phyloP scores from a whole-genome alignment of 371 early-diverging fungal genomes.

The Haplosporangium sp. region DNA sequence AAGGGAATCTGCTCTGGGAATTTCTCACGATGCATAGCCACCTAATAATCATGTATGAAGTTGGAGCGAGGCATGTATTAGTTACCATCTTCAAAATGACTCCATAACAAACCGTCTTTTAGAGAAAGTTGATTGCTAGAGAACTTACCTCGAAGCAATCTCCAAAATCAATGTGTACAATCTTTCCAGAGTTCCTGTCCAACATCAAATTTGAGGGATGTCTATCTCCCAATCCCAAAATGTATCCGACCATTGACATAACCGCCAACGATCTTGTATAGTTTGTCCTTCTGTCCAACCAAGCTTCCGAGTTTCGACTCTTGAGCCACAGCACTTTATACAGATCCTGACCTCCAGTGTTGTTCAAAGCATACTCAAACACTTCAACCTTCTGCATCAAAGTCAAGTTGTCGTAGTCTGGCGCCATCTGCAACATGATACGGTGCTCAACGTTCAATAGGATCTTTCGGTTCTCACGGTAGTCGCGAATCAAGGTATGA shows the following conservation, averaged over 20 bases:
- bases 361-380: constrained; percentile 95
- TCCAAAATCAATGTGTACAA: constrained; percentile 99
- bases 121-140: background rate
- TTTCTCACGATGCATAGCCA: constrained; percentile 96
- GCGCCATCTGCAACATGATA: constrained; percentile 95
- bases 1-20: constrained; percentile 99
- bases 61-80: background rate
- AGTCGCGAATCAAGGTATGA: constrained; percentile 91
- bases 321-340: constrained; percentile 97
- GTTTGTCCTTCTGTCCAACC: constrained; percentile 96
- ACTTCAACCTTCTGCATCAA: constrained; percentile 96
- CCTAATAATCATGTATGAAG: constrained; percentile 53
- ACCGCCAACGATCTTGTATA: constrained; percentile 97
- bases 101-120: background rate
- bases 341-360: constrained; percentile 96
- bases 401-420: constrained; percentile 93
- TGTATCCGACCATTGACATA: constrained; percentile 99
- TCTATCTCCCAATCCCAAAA: constrained; percentile 97
- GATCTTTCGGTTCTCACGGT: constrained; percentile 90
- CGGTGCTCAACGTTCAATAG: constrained; percentile 94
- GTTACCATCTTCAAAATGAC: background rate
- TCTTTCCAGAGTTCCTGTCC: constrained; percentile 92
- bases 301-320: constrained; percentile 94
- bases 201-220: constrained; percentile 99
- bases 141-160: constrained; percentile 94